These are phyloP conservation scores for Leptographium wingfieldii DNA, from an alignment of 2,329 filamentous ascomycete genomes.

Conservation along the genomic window DNA sequence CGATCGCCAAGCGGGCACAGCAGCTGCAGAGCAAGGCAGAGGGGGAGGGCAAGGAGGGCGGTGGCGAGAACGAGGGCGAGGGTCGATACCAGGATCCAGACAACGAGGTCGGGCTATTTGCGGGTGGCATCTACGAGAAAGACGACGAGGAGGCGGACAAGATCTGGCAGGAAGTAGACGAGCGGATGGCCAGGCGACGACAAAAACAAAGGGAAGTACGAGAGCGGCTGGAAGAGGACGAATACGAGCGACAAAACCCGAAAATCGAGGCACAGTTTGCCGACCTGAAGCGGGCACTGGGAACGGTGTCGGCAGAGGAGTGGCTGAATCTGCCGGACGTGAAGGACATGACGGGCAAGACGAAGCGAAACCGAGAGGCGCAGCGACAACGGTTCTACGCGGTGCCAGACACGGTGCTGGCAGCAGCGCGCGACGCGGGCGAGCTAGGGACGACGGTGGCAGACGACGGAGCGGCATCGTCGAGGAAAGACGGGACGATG, in stretches of 20 bases:
- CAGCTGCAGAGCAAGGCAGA: constrained; percentile 47
- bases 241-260: constrained; percentile 94
- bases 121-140: constrained; percentile 89
- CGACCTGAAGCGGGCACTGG: constrained; percentile 82
- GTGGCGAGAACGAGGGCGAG: constrained; percentile 41
- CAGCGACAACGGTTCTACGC: constrained; percentile 82
- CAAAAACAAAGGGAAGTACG: constrained; percentile 82
- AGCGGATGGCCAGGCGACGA: constrained; percentile 86
- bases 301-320: constrained; percentile 83
- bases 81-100: constrained; percentile 90
- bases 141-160: constrained; percentile 96
- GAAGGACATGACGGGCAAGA: constrained; percentile 91
- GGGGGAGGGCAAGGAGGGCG: constrained; percentile 54
- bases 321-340: constrained; percentile 95
- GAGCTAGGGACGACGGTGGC: constrained; percentile 83
- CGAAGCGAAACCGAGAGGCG: constrained; percentile 72
- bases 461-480: constrained; percentile 44
- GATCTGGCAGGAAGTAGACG: constrained; percentile 91
- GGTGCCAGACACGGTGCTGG: constrained; percentile 89
- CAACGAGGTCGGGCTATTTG: constrained; percentile 91
- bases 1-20: constrained; percentile 83
- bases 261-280: constrained; percentile 98
- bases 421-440: constrained; percentile 65
- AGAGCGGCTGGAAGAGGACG: constrained; percentile 79
- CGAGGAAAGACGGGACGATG: constrained; percentile 67